Conservation (phyloP, 2,329 filamentous ascomycete species). For the Phoma sp. region DNA sequence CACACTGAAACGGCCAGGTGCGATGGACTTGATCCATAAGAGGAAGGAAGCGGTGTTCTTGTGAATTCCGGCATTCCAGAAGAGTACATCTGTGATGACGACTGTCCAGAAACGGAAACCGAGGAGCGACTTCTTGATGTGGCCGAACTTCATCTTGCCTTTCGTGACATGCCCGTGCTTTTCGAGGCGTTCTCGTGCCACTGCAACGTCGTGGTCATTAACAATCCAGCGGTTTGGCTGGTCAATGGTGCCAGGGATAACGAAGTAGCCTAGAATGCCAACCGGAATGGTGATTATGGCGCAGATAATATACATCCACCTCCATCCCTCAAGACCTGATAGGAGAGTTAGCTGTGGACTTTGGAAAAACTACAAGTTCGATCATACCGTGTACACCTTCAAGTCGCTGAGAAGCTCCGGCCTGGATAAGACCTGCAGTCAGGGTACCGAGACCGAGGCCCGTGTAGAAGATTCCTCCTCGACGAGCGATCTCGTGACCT, state of each 20-base stretch:
- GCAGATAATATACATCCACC: constrained; percentile 40
- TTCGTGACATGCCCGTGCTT: constrained; percentile 47
- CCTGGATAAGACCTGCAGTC: constrained; percentile 57
- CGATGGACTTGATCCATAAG: constrained; percentile 63
- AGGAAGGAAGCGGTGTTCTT: constrained; percentile 58
- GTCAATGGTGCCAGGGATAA: constrained; percentile 59
- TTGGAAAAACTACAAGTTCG: no score
- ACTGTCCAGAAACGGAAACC: constrained; percentile 60
- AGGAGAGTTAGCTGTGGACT: no score
- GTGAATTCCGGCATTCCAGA: constrained; percentile 61
- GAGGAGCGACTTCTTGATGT: constrained; percentile 10
- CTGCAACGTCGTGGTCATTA: constrained; percentile 54
- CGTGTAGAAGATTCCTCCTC: constrained; percentile 61
- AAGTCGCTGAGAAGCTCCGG: constrained; percentile 55
- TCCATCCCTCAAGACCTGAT: constrained; percentile 23
- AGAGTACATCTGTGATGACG: constrained; percentile 60
- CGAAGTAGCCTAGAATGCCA: constrained; percentile 57
- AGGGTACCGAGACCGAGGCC: constrained; percentile 59
- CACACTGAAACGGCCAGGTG: constrained; percentile 53
- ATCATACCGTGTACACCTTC: constrained; percentile 58
- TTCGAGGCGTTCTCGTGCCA: constrained; percentile 55
- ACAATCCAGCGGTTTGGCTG: constrained; percentile 57
- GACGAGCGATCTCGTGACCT: constrained; percentile 48
- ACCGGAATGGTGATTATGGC: constrained; percentile 62
- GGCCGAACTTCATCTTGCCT: constrained; percentile 11